Evolutionary conservation across 805 yeast species (phyloP), one percentile per base, ranked within the genome.

Genomic region (Komagataella pastoris): DNA sequence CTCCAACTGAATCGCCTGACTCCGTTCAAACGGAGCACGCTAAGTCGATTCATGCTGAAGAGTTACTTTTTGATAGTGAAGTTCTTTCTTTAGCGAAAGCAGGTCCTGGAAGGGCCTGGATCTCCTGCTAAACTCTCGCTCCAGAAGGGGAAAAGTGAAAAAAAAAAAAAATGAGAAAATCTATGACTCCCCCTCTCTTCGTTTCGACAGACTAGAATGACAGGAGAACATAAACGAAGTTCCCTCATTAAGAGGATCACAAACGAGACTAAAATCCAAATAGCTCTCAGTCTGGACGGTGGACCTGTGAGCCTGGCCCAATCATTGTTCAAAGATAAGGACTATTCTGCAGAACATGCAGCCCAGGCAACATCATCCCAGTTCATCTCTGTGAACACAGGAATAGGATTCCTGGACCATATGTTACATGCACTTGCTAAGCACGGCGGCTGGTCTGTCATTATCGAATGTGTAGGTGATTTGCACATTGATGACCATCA

Each of bases 391-490:
- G 81, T 93, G 50, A 85, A 87, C 60, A 85, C 98, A 0, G 99
- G 99, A 51, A 79, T 93, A 52, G 99, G 98, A 1, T 93, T 93
- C 64, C 70, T 91, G 53, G 98, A 93, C 70, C 99, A 93, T 67
- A 93, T 93, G 99, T 72, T 93, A 49, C 97, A 91, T 61, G 99
- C 99, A 0, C 73, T 93, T 59, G 97, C 98, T 45, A 93, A 93
- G 63, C 99, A 93, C 67, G 74, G 95, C 1, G 98, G 98, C 17
- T 93, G 98, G 99, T 87, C 96, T 10, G 64, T 93, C 53, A 73
- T 87, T 40, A 77, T 93, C 17, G 95, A 85, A 63, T 91, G 98
- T 67, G 77, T 84, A 53, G 99, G 99, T 47, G 99, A 93, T 65
- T 71, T 89, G 58, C 95, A 89, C 66, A 90, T 93, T 51, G 99